Base-by-base conservation (phyloP, 495 filamentous ascomycete species). In the Choiromyces venosus region DNA sequence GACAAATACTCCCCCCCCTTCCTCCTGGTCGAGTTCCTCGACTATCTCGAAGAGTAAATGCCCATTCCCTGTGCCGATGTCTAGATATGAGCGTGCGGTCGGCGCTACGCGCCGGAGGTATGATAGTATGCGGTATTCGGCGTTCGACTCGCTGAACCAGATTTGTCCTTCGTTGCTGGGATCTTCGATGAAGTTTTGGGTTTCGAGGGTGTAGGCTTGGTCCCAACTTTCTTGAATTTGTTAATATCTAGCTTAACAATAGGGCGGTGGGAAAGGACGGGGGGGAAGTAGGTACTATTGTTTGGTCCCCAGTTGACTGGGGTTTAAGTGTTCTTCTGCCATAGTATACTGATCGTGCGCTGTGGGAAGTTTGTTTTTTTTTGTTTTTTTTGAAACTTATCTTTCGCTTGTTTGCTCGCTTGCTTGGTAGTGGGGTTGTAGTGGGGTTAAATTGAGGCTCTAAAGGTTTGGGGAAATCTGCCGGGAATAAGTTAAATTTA, bases 51-150 rank as follows among this genome's bases (percentile, higher is more conserved):
- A 94, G 4, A 97, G 85, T 79, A 97, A 87, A 78, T 93, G 91
- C 1, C 95, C 95, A 83, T 97, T 99, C 0, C 95, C 95, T 0
- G 93, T 97, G 1, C 95, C 95, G 0, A 98, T 79, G 76, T 90
- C 88, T 0, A 97, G 85, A 68, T 97, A 88, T 3, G 83, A 70
- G 16, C 84, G 74, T 38, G 79, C 66, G 37, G 77, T 71, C 3
- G 82, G 71, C 40, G 76, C 72, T 5, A 61, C n/a, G 10, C n/a
- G 52, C 14, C 79, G 74, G 37, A 92, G 87, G 79, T 88, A 90
- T 7, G 78, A 71, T 56, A 91, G 71, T 37, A 92, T 84, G 65
- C 87, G 88, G 61, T 84, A 81, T 81, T 91, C 88, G 78, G 91
- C 91, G 74, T 86, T 84, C 19, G 89, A 88, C 83, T 92, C 91